Base-by-base conservation (phyloP, 1,139 yeast species). In the Zygosaccharomyces sapae region DNA sequence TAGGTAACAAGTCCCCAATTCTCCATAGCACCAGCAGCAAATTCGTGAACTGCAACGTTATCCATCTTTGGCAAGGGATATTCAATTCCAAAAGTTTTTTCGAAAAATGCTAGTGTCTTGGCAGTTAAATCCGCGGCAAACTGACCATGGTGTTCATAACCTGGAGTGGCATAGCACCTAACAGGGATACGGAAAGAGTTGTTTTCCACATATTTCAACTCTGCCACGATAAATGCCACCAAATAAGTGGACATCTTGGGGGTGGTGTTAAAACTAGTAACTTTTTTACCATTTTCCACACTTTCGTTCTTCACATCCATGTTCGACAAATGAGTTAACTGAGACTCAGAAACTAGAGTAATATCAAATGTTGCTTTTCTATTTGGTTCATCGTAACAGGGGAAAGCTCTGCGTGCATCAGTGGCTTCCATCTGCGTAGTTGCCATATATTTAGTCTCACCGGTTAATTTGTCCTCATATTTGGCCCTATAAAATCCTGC, bases 21-120 rank as follows among this genome's bases (percentile, higher is more conserved):
- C 70, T 87, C 96, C 96, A 87, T 87, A 43, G 95, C 96, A 57
- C 89, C 89, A 51, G 89, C 89, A 18, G 86, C 77, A 63, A 86
- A 87, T 53, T 86, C 83, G 64, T 86, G 95, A 46, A 86, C 82
- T 9, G 90, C 92, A 52, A 87, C 80, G 72, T 86, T 76, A 62
- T 87, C 96, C 72, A 86, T 73, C 70, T 87, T 86, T 40, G 94
- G 90, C 59, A 86, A 72, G 9, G 90, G 94, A 64, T 85, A 86
- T 55, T 83, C 76, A 54, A 86, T 73, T 48, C 80, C 88, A 62
- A 86, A 86, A 33, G 81, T 75, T 54, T 74, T 69, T 55, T 87
- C 88, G 59, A 82, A 86, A 68, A 81, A 84, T 58, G 77, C 85
- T 53, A 86, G 75, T 38, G 89, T 83, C 64, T 80, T 78, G 16